Evolutionary conservation across 2,329 filamentous ascomycete genomes (phyloP).

Genomic region (Hyphodiscus sp.): DNA sequence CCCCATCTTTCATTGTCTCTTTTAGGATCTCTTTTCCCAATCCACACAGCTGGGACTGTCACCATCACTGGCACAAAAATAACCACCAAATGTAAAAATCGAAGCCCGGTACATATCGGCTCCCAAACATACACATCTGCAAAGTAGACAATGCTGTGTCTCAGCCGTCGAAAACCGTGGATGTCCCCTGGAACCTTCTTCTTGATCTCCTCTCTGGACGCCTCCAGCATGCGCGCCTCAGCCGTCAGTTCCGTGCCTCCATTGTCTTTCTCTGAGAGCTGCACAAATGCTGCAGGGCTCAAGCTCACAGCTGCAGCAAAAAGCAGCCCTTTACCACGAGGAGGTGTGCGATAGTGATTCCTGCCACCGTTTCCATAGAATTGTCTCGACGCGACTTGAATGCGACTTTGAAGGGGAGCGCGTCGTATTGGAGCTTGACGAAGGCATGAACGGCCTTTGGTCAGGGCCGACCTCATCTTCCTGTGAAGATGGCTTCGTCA

Average conservation of each 20-base stretch:
- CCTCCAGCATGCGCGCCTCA: slow-evolving; percentile 81
- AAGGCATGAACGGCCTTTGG: slow-evolving; percentile 39
- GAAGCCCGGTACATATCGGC: slow-evolving; percentile 75
- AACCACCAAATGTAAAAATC: slow-evolving; percentile 79
- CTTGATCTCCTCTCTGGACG: slow-evolving; percentile 69
- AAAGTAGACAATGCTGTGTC: slow-evolving; percentile 56
- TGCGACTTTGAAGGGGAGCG: slow-evolving; percentile 20
- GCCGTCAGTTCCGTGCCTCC: slow-evolving; percentile 56
- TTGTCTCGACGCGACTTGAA: slow-evolving; percentile 10
- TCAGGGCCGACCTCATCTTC: slow-evolving; percentile 40
- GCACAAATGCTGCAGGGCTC: slow-evolving; percentile 51
- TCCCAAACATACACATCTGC: slow-evolving; percentile 73
- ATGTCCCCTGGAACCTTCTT: slow-evolving; percentile 60
- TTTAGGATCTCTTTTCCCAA: slow-evolving; percentile 58
- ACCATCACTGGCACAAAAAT: slow-evolving; percentile 90
- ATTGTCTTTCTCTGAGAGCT: slow-evolving; percentile 50
- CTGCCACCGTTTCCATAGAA: slow-evolving; percentile 9
- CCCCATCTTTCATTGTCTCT: slow-evolving; percentile 71
- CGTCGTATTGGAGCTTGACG: slow-evolving; percentile 32
- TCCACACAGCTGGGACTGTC: slow-evolving; percentile 72
- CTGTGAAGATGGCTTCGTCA: slow-evolving; percentile 4
- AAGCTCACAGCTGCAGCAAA: slow-evolving; percentile 30
- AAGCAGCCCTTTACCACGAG: slow-evolving; percentile 14
- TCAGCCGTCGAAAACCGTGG: slow-evolving; percentile 49
- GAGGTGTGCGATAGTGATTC: slow-evolving; percentile 13